A percentile compares a stretch with the other conserved stretches of the same genome.
Conservation (phyloP, 306 rosid species). For the Alnus glutinosa region DNA sequence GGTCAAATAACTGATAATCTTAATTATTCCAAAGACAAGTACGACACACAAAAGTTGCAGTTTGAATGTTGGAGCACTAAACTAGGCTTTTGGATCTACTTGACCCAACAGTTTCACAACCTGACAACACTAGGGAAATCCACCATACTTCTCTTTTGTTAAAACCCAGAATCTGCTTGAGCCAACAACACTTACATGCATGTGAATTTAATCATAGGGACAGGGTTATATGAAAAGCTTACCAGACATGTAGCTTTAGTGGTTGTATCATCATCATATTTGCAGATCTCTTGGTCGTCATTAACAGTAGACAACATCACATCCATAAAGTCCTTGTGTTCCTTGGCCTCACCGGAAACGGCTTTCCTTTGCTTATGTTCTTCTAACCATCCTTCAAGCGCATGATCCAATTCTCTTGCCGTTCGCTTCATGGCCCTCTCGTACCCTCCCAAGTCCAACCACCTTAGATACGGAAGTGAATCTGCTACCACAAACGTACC, state of each 20-base stretch:
- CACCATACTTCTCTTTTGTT: too few species aligned
- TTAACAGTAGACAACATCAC: constrained; percentile 10
- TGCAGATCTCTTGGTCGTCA: not conserved
- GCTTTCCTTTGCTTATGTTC: constrained; percentile 28
- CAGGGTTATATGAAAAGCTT: not conserved
- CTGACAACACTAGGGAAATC: too few species aligned
- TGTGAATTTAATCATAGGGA: too few species aligned
- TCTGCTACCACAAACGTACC: constrained; percentile 27
- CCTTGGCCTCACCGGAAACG: not conserved
- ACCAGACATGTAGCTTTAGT: not conserved
- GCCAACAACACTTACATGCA: too few species aligned
- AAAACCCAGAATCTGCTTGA: too few species aligned
- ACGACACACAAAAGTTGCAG: too few species aligned
- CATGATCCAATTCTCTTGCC: constrained; percentile 27
- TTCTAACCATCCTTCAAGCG: constrained; percentile 12
- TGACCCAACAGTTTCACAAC: too few species aligned
- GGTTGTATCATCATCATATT: constrained; percentile 12
- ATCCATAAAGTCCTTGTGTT: constrained; percentile 25
- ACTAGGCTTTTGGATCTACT: too few species aligned
- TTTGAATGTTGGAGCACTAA: too few species aligned
- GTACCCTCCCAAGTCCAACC: constrained; percentile 50
- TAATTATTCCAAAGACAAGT: too few species aligned
- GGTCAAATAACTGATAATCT: too few species aligned
- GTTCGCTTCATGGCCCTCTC: constrained; percentile 15
- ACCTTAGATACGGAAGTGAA: constrained; percentile 39